Percentiles rank a stretch among this genome's conserved stretches.
Evolutionary conservation across 1,284 basidiomycete genomes (phyloP).

Genomic region (Fomitopsis palustris): DNA sequence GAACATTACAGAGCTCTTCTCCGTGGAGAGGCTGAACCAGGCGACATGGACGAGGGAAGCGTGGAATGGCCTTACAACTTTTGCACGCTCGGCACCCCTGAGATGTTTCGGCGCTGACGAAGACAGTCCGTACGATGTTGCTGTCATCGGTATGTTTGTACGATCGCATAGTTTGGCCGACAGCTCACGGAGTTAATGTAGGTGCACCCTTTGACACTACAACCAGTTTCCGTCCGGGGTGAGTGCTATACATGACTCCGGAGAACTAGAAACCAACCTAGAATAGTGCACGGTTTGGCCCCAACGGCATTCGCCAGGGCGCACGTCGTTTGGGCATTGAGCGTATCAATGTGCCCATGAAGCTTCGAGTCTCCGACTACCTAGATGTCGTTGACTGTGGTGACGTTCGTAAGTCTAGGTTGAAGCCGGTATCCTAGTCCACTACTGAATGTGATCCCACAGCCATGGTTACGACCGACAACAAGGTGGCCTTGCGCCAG

Average conservation of each 20-base stretch:
- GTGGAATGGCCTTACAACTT: conserved; percentile 31
- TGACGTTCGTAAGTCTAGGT: conserved; percentile 30
- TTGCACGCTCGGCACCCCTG: conserved; percentile 25
- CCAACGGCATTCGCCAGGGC: conserved; percentile 36
- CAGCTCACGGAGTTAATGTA: neutral
- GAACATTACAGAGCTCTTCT: conserved; percentile 27
- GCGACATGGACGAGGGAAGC: conserved; percentile 21
- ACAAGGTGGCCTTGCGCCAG: conserved; percentile 33
- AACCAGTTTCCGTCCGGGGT: conserved; percentile 33
- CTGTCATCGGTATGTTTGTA: conserved; percentile 24
- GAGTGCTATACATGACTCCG: neutral
- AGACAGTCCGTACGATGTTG: conserved; percentile 27
- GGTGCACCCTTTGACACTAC: conserved; percentile 34
- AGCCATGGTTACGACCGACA: conserved; percentile 33
- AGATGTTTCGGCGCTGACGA: conserved; percentile 30
- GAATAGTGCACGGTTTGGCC: conserved; percentile 33
- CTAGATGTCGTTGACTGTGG: conserved; percentile 34
- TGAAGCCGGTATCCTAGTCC: neutral
- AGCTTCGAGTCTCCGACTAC: conserved; percentile 27
- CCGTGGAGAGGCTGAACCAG: conserved; percentile 15
- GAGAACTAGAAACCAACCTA: neutral
- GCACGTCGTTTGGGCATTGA: conserved; percentile 27
- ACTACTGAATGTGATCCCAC: neutral
- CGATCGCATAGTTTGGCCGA: neutral
- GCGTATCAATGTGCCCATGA: conserved; percentile 29